These are phyloP conservation scores for Nemania diffusa DNA, from an alignment of 2,329 filamentous ascomycete genomes.

Conservation along the genomic window DNA sequence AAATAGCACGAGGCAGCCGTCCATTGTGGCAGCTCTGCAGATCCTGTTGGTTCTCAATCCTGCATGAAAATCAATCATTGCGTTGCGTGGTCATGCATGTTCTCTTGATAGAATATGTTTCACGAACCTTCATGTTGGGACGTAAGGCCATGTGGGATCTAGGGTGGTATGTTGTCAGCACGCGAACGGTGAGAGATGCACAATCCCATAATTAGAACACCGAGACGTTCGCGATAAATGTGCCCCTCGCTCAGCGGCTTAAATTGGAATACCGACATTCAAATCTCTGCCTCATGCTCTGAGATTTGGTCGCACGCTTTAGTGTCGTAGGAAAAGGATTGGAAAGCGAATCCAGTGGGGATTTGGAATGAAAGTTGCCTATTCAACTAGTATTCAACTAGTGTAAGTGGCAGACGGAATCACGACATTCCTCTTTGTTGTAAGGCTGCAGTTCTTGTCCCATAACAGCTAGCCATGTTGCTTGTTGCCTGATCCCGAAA, in stretches of 20 bases:
- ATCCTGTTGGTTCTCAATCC: neutral
- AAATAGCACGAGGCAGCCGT: constrained; percentile 20
- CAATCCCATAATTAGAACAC: constrained; percentile 32
- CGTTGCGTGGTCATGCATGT: neutral
- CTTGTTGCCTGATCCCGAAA: neutral
- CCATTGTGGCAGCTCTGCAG: constrained; percentile 9
- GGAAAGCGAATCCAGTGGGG: neutral
- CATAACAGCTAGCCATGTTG: neutral
- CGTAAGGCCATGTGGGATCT: constrained; percentile 21
- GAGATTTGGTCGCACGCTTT: neutral
- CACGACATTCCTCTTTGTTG: neutral
- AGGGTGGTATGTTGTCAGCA: constrained; percentile 10
- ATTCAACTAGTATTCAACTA: neutral
- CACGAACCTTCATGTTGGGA: neutral
- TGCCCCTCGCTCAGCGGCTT: constrained; percentile 22
- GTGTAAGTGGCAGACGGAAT: neutral
- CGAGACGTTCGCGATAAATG: neutral
- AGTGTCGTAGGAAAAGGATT: neutral
- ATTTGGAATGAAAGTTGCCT: neutral
- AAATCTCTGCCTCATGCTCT: neutral
- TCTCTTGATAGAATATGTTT: constrained; percentile 2
- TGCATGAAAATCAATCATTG: no score
- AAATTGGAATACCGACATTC: constrained; percentile 2
- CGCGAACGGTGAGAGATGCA: constrained; percentile 11
- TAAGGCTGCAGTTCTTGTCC: neutral